Base-by-base conservation (phyloP, 176 grass and related monocot genomes). In the Otatea glauca region DNA sequence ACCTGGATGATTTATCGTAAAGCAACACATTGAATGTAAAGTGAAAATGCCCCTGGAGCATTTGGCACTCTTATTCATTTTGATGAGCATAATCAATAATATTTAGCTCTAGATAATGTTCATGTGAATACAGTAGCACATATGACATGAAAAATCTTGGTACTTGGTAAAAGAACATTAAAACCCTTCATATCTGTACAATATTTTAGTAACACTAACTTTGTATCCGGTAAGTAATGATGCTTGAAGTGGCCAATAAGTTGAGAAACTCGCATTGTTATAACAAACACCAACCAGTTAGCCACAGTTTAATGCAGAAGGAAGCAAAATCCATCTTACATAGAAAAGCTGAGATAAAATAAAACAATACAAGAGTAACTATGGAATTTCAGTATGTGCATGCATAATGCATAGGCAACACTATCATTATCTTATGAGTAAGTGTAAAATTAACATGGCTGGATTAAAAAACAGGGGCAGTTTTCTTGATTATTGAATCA, bases 261-360 rank as follows among this genome's bases (percentile, higher is more conserved):
- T 29, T 43, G 24, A 47, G 70, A 9, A 32, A 27, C 37, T 21
- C 63, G 5, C 45, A 34, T 18, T 53, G 24, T 42, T 34, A 68
- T 65, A 66, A 32, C n/a, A 81, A 85, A 68, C 68, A 84, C 24
- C 47, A 74, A 74, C 6, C 47, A 56, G 27, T 51, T 39, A 85
- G 58, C 8, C 24, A 79, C 6, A 88, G 5, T 29, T 77, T 6
- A 70, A 69, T 7, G 18, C 72, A 75, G 1, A 83, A 32, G 16
- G 29, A 88, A 77, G 23, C 63, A 77, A 34, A 10, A 55, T 54
- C 12, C 34, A 83, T 44, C 59, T 78, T 25, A 37, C 20, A 27
- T 42, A 74, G 3, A 63, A 54, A 67, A 17, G 27, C 43, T 18
- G 9, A 4, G 12, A 8, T 66, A 51, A 70, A 79, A 71, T 24